These are phyloP conservation scores for Agaricus sinodeliciosus DNA, from an alignment of 768 basidiomycete species.

Conservation along the genomic window DNA sequence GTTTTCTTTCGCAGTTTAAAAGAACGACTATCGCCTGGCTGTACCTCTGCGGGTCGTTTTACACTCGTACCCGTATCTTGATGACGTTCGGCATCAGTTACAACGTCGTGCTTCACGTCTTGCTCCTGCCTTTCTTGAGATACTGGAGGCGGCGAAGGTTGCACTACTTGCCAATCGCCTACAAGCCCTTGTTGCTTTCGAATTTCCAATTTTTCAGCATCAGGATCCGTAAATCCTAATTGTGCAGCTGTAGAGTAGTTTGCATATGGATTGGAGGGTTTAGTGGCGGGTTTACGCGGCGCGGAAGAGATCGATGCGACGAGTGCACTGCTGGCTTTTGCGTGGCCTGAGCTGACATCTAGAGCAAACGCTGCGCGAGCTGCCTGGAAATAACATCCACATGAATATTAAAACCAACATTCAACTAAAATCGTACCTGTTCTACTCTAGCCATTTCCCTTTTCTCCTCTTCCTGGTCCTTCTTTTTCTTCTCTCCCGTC, in stretches of 20 bases:
- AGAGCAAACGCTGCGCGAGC: constrained; percentile 75
- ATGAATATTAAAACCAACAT: neutral
- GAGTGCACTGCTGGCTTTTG: constrained; percentile 30
- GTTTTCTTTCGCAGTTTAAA: constrained; percentile 70
- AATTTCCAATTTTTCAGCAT: constrained; percentile 55
- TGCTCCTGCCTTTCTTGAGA: constrained; percentile 16
- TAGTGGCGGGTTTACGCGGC: constrained; percentile 36
- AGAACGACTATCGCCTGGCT: constrained; percentile 46
- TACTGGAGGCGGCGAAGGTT: constrained; percentile 18
- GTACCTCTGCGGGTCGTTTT: constrained; percentile 14
- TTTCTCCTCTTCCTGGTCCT: constrained; percentile 79
- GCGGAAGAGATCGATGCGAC: constrained; percentile 25
- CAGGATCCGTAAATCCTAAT: constrained; percentile 75
- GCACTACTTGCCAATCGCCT: constrained; percentile 74
- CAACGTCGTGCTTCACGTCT: constrained; percentile 32
- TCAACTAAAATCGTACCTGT: constrained; percentile 39
- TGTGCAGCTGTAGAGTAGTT: constrained; percentile 88
- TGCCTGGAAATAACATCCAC: constrained; percentile 36
- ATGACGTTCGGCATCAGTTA: constrained; percentile 12
- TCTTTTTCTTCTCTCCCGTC: constrained; percentile 80
- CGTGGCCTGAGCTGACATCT: constrained; percentile 67
- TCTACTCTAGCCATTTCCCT: constrained; percentile 84
- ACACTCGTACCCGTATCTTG: neutral
- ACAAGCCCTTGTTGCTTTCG: constrained; percentile 61
- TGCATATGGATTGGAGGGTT: constrained; percentile 59